phyloP scores from a whole-genome alignment of 2,329 filamentous ascomycete species.

The Fusarium sterilihyphosum region DNA sequence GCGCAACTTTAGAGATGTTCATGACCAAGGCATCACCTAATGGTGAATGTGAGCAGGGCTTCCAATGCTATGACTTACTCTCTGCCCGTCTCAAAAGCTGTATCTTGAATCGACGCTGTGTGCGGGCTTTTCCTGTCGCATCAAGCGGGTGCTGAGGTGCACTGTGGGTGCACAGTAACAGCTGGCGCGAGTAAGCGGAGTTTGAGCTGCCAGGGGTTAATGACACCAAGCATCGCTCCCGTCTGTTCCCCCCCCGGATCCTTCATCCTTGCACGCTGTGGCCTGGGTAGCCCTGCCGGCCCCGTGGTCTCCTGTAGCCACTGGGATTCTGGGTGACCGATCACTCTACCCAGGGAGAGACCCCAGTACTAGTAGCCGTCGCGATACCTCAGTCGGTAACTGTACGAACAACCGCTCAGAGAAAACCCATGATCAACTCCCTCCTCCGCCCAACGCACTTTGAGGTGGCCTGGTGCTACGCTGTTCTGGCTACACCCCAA shows the following conservation, averaged over 20 bases:
- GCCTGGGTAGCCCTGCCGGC: conserved; percentile 27
- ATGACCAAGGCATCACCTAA: not conserved
- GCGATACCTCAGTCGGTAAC: conserved; percentile 3
- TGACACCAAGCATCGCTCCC: conserved; percentile 41
- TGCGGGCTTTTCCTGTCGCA: conserved; percentile 30
- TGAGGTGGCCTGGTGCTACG: conserved; percentile 45
- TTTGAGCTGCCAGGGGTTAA: conserved; percentile 32
- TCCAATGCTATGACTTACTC: conserved; percentile 13
- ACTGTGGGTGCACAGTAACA: conserved; percentile 30
- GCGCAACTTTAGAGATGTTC: not conserved
- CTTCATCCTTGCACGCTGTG: conserved; percentile 29
- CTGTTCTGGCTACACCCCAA: conserved; percentile 46
- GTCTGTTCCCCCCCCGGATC: conserved; percentile 28
- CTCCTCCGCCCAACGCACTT: conserved; percentile 33
- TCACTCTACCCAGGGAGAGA: conserved; percentile 28
- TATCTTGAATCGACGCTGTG: conserved; percentile 23
- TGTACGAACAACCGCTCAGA: conserved; percentile 35
- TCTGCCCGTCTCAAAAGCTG: conserved; percentile 12
- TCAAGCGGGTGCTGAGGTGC: conserved; percentile 29
- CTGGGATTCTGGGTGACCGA: conserved; percentile 30
- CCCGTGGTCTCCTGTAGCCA: conserved; percentile 33
- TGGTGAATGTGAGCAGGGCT: not conserved
- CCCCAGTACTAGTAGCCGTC: conserved; percentile 20
- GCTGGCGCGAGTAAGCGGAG: conserved; percentile 41
- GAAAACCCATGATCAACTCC: conserved; percentile 40